Percentiles rank a stretch among this genome's conserved stretches.
Evolutionary conservation across 352 stramenopile genomes (phyloP).

Genomic region (Globisporangium acanthophoron): DNA sequence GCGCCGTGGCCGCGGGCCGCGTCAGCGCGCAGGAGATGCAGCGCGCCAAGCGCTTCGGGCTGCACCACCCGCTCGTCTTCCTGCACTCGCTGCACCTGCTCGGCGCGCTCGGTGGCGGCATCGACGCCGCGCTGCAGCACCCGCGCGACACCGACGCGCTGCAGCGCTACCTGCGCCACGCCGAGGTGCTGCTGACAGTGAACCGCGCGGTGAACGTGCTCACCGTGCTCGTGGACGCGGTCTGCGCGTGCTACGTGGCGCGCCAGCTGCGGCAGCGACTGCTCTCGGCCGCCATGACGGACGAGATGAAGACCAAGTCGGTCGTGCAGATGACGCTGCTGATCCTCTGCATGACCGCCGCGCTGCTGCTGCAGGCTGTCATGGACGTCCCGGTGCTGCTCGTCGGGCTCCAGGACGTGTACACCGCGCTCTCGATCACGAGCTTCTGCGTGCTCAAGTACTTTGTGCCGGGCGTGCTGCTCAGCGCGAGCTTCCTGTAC

Average conservation of each 20-base stretch:
- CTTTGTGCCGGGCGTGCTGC: slow-evolving; percentile 39
- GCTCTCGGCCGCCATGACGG: slow-evolving; percentile 54
- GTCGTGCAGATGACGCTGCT: slow-evolving; percentile 66
- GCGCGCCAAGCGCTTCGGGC: slow-evolving; percentile 33
- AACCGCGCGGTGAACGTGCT: slow-evolving; percentile 41
- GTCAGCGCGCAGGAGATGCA: slow-evolving; percentile 46
- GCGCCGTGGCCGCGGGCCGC: slow-evolving; percentile 43
- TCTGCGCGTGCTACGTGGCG: slow-evolving; percentile 38
- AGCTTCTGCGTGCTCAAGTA: slow-evolving; percentile 48
- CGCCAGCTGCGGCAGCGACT: slow-evolving; percentile 38
- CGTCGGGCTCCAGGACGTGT: slow-evolving; percentile 19
- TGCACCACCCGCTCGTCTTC: slow-evolving; percentile 51
- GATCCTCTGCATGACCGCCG: slow-evolving; percentile 33
- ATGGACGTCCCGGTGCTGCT: slow-evolving; percentile 50
- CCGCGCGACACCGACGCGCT: slow-evolving; percentile 19
- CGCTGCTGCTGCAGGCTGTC: slow-evolving; percentile 37
- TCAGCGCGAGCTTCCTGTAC: slow-evolving; percentile 61
- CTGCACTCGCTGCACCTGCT: slow-evolving; percentile 52
- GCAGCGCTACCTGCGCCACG: slow-evolving; percentile 16
- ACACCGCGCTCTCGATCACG: slow-evolving; percentile 24
- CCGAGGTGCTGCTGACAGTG: slow-evolving; percentile 19
- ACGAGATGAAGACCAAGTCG: slow-evolving; percentile 75
- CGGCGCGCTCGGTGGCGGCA: slow-evolving; percentile 25
- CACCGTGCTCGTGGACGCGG: slow-evolving; percentile 36
- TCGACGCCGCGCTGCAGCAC: slow-evolving; percentile 24